Conservation (phyloP, 1,284 basidiomycete genomes). For the Melampsora americana region DNA sequence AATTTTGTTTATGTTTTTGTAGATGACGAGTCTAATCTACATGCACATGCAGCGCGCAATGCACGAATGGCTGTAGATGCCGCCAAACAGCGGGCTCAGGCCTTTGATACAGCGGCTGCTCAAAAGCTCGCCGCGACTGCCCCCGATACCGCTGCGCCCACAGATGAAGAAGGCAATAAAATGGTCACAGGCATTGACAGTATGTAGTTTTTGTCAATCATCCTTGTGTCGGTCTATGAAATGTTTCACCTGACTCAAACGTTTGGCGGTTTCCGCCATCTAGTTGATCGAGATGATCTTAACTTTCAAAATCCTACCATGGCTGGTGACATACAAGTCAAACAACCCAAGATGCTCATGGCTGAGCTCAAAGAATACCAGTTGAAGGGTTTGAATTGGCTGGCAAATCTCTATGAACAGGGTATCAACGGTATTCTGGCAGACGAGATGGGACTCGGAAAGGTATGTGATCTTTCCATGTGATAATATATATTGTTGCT, state of each 20-base stretch:
- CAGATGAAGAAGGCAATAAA: slow-evolving; percentile 31
- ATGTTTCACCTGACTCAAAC: neutral
- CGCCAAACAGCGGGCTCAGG: slow-evolving; percentile 73
- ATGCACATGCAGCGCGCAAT: slow-evolving; percentile 80
- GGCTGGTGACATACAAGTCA: slow-evolving; percentile 76
- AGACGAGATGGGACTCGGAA: slow-evolving; percentile 97
- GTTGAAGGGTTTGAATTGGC: slow-evolving; percentile 96
- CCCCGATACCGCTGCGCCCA: slow-evolving; percentile 39
- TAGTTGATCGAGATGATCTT: slow-evolving; percentile 91
- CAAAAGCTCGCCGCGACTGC: slow-evolving; percentile 59
- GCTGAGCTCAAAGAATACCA: slow-evolving; percentile 98
- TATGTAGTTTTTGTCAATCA: slow-evolving; percentile 7
- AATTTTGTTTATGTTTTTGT: slow-evolving; percentile 32
- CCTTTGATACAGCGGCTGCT: slow-evolving; percentile 77
- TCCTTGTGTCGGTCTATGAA: neutral
- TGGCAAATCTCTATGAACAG: slow-evolving; percentile 96
- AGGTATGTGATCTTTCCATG: slow-evolving; percentile 65
- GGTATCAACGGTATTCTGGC: slow-evolving; percentile 98
- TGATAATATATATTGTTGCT: neutral
- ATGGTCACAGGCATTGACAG: slow-evolving; percentile 45
- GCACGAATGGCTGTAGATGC: slow-evolving; percentile 83
- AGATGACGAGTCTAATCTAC: slow-evolving; percentile 88
- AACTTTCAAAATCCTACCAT: slow-evolving; percentile 99
- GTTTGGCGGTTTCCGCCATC: neutral
- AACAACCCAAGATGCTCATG: slow-evolving; percentile 94